Base-by-base conservation (phyloP, 257 asterid species). In the Solanum chiquidenum region DNA sequence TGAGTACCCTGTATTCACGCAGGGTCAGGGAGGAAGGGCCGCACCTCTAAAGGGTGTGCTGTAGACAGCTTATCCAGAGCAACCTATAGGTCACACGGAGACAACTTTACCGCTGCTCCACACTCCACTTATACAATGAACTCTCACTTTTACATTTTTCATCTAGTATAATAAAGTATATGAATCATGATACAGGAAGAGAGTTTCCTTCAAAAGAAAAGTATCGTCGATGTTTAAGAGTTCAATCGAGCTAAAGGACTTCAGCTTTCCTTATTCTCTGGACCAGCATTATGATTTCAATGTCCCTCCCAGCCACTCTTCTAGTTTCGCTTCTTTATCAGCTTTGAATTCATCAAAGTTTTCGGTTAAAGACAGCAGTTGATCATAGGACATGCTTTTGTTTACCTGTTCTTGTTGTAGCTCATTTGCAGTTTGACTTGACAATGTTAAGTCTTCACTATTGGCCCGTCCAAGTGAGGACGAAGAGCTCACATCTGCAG, bases 291-390 rank as follows among this genome's bases (percentile, higher is more conserved):
- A 85, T 83, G 83, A 72, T 88, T 84, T 18, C 90, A 88, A 29
- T 20, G 75, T 74, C 85, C 90, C 93, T 88, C 90, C 96, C 85
- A 97, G 88, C 99, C 99, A 97, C 87, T 95, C 95, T 89, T 95
- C 95, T 84, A 97, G 90, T 91, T 94, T 93, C 10, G 94, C 96
- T 88, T 96, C 98, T 93, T 86, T 93, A 88, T 94, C 95, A 55
- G 99, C 98, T 90, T 88, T 94, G 42, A 97, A 94, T 90, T 96
- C 98, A 13, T 95, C 94, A 23, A 88, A 95, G 44, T 90, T 90
- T 71, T 91, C 92, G 2, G 92, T 89, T 87, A 91, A 88, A 11
- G 97, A 90, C 21, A 92, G 86, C 23, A 91, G 87, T 20, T 93
- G 91, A 27, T 93, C 92, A 44, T 90, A 83, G 34, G 97, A 87